Conservation (phyloP, 352 stramenopile species). For the Blastocystis sp. region DNA sequence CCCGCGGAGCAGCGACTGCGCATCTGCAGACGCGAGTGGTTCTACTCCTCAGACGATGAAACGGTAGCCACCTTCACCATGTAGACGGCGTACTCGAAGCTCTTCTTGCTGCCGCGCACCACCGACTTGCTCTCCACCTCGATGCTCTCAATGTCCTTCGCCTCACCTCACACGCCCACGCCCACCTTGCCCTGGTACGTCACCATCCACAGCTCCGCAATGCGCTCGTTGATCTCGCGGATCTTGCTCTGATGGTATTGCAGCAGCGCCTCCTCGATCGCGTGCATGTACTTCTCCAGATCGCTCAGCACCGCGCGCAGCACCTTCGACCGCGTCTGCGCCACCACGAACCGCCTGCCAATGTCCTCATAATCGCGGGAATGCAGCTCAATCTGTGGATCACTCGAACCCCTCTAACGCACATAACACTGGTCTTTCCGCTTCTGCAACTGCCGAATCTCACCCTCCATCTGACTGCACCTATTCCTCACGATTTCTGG, state of each 20-base stretch:
- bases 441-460: conserved; percentile 63
- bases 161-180: not conserved
- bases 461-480: conserved; percentile 30
- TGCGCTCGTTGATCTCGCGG: conserved; percentile 97
- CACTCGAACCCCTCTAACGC: not conserved
- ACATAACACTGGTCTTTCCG: conserved; percentile 28
- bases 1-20: conserved; percentile 94
- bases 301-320: conserved; percentile 90
- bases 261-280: conserved; percentile 89
- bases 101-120: conserved; percentile 85
- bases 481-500: conserved; percentile 15
- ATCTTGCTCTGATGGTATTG: conserved; percentile 97
- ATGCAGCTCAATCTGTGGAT: conserved; percentile 43
- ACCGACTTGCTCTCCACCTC: conserved; percentile 80
- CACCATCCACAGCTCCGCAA: conserved; percentile 92
- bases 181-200: conserved; percentile 91
- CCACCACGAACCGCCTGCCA: conserved; percentile 87
- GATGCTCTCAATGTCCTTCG: conserved; percentile 95
- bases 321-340: conserved; percentile 91
- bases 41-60: not conserved
- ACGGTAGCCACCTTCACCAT: conserved; percentile 21
- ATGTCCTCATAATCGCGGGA: conserved; percentile 83
- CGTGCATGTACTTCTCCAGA: conserved; percentile 90
- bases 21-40: conserved; percentile 90
- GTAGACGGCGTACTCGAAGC: conserved; percentile 73